Evolutionary conservation across 345 rosid species (phyloP).

Genomic region (Euclidium syriacum): DNA sequence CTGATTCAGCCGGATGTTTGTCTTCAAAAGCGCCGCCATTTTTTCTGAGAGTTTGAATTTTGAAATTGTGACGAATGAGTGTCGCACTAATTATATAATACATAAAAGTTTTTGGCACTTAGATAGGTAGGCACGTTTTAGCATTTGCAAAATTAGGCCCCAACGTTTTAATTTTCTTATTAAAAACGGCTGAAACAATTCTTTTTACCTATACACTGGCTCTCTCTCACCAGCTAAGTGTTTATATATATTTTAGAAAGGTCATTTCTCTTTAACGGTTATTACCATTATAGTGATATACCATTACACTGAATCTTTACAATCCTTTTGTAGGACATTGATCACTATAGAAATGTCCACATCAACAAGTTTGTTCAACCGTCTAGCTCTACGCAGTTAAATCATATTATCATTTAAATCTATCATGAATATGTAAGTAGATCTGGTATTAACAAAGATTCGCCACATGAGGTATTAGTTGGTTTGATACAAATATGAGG

Average conservation of each 20-base stretch:
- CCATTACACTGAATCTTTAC: no score
- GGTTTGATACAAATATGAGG: no score
- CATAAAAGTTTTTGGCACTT: neutral
- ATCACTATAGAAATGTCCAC: no score
- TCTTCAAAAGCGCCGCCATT: conserved; percentile 43
- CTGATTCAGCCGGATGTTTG: conserved; percentile 21
- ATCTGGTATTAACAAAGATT: no score
- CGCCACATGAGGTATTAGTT: no score
- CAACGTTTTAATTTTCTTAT: neutral
- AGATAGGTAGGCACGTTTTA: conserved; percentile 30
- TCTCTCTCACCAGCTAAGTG: neutral
- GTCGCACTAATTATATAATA: neutral
- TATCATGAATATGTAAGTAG: no score
- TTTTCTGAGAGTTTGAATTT: neutral
- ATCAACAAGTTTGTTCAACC: no score
- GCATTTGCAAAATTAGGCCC: neutral
- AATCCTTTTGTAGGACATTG: no score
- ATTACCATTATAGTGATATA: no score
- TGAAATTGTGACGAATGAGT: neutral
- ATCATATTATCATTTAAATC: no score
- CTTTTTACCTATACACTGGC: conserved; percentile 2
- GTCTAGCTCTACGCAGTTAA: no score
- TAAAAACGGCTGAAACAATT: neutral
- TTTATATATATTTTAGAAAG: neutral
- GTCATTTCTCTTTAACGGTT: neutral